Conservation (phyloP, 2,329 filamentous ascomycete species). For the Penicillium sp. region DNA sequence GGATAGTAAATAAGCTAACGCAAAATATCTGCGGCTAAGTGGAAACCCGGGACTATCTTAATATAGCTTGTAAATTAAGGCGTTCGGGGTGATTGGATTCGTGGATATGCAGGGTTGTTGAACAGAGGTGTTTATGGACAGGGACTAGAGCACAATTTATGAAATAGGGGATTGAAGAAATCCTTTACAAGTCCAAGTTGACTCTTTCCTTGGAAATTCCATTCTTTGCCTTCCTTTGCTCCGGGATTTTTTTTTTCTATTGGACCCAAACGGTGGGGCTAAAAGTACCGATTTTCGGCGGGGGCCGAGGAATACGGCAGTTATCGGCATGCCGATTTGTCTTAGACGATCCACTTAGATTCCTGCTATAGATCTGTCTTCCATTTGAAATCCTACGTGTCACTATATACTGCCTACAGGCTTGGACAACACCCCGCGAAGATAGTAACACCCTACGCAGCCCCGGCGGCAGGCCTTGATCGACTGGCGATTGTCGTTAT, state of each 20-base stretch:
- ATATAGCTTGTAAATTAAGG: background rate
- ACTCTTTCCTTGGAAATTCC: slow-evolving; percentile 8
- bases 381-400: background rate
- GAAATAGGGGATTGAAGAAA: background rate
- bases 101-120: background rate
- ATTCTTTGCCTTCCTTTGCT: no score
- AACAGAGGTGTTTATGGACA: background rate
- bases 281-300: slow-evolving; percentile 14
- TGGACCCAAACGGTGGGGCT: slow-evolving; percentile 18
- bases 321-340: slow-evolving; percentile 22
- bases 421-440: no score
- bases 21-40: slow-evolving; percentile 13
- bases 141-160: background rate
- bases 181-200: slow-evolving; percentile 1
- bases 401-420: no score
- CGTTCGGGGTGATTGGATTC: background rate
- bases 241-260: slow-evolving; percentile 7
- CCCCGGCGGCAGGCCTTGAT: no score
- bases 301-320: slow-evolving; percentile 9
- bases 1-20: slow-evolving; percentile 5
- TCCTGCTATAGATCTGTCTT: background rate
- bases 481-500: no score
- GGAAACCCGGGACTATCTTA: slow-evolving; percentile 1
- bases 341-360: background rate
- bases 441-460: no score